Evolutionary conservation across 495 filamentous ascomycete genomes (phyloP), one percentile per base, ranked within the genome.

Genomic region (Penicillium pancosmium): DNA sequence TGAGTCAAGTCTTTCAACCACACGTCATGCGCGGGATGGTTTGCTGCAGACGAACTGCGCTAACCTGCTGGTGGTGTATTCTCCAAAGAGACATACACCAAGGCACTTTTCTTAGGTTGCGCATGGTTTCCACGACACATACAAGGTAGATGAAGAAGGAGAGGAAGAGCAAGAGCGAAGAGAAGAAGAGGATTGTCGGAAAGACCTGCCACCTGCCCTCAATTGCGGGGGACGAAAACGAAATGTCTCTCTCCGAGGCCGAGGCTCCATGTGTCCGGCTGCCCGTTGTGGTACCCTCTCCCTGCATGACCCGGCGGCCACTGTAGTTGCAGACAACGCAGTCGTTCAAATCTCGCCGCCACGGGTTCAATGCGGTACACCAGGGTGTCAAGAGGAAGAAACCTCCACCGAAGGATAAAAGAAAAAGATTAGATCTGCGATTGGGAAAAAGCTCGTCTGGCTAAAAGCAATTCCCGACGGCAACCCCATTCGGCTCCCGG

Each of bases 391-490:
- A 16, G 43, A 21, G 5, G 43, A 46, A 19, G 43, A 19, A 46
- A 18, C 8, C 2, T 3, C 9, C 9, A 11, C 33, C 23, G 38
- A 35, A 16, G 16, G 21, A 27, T 54, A 50, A 56, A 25, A 46
- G 57, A 60, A 50, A 44, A 34, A 50, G 44, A 36, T 31, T 33
- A 40, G 23, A 50, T 52, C 19, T 23, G 21, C 19, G 3, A 46
- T 21, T 19, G 27, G 43, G 48, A 13, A 52, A 53, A 34, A 33
- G 34, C 19, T 27, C 34, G 21, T 33, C 43, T 55, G 53, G 56
- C 60, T 55, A 62, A 68, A 63, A 50, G 50, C 61, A 62, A 61
- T 65, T 62, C 60, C 67, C 62, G 50, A 16, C 44, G 50, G 25
- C 44, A 35, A 40, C 55, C 33, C 55, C 55, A 40, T 31, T 40